These are phyloP conservation scores for Suillus clintonianus DNA, from an alignment of 768 basidiomycete genomes.

Conservation along the genomic window DNA sequence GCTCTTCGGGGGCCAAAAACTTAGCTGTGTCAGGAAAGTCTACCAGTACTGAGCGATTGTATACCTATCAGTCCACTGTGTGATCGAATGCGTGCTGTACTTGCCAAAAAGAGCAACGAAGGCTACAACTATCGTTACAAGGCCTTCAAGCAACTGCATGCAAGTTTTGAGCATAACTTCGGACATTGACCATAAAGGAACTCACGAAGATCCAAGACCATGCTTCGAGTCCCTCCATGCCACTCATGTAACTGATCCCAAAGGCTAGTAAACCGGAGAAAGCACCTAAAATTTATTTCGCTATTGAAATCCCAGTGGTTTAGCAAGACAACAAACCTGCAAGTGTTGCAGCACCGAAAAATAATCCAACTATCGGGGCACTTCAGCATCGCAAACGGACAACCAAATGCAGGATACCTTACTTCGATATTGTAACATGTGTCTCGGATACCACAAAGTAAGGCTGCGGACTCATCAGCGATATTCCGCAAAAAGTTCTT, in stretches of 20 bases:
- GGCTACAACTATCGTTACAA: constrained; percentile 58
- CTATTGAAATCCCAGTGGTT: not conserved
- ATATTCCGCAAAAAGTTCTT: no score
- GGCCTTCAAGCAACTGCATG: constrained; percentile 53
- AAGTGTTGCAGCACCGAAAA: constrained; percentile 65
- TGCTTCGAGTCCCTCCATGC: constrained; percentile 44
- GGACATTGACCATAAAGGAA: not conserved
- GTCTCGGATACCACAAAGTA: constrained; percentile 69
- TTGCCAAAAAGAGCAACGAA: constrained; percentile 52
- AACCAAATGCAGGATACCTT: not conserved
- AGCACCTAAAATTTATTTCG: constrained; percentile 34
- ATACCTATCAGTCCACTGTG: not conserved
- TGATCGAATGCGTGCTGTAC: constrained; percentile 3
- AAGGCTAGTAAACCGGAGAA: constrained; percentile 63
- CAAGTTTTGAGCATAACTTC: constrained; percentile 2
- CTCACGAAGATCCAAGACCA: constrained; percentile 74
- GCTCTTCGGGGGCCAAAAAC: constrained; percentile 66
- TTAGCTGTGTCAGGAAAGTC: constrained; percentile 61
- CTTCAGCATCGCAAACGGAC: not conserved
- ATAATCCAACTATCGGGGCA: constrained; percentile 45
- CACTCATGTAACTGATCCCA: constrained; percentile 55
- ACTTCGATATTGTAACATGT: constrained; percentile 54
- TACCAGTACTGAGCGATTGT: constrained; percentile 47
- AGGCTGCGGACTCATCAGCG: constrained; percentile 36
- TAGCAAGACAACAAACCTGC: constrained; percentile 38